Base-by-base conservation (phyloP, 441 rosid species). In the Croton laevigatus region DNA sequence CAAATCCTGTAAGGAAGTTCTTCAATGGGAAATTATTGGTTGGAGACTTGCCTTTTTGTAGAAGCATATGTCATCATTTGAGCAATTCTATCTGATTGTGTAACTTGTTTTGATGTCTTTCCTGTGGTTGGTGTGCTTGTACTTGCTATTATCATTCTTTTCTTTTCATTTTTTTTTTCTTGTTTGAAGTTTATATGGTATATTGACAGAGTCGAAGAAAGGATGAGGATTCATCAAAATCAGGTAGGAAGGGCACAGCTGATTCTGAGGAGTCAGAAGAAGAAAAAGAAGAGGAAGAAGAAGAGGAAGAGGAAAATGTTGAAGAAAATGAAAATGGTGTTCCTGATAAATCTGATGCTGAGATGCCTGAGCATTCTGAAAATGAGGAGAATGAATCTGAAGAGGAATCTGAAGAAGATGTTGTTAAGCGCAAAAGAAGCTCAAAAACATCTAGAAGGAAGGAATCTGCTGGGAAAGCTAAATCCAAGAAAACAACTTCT, bases 341-440 rank as follows among this genome's bases (percentile, higher is more conserved):
- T 76, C 81, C 88, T 8, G 94, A 88, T 68, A 85, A 86, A 79
- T 88, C 89, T 73, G 97, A 88, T 80, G 77, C 81, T 27, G 91
- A 87, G 78, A 84, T 81, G 75, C 78, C 80, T n/a, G 87, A 82
- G 59, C 75, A 73, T 64, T 85, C 94, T 70, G 88, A 84, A 78
- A 89, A 87, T 52, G 93, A 86, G 79, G 96, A 88, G 70, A 78
- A 66, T 81, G 91, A 82, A 73, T 83, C 96, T 48, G 97, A 87
- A 59, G 91, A 89, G 46, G 89, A 87, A 60, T 90, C 97, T 36
- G 94, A 89, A 73, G 95, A 87, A 73, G 90, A 89, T 27, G 63
- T 46, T 11, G 71, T 70, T 45, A 92, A 85, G 78, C 84, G 67
- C 79, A 91, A 82, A 76, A 83, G 73, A 75, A 77, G 78, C 49